Conservation (phyloP, 495 filamentous ascomycete genomes). For the Tuber umbilicatum region DNA sequence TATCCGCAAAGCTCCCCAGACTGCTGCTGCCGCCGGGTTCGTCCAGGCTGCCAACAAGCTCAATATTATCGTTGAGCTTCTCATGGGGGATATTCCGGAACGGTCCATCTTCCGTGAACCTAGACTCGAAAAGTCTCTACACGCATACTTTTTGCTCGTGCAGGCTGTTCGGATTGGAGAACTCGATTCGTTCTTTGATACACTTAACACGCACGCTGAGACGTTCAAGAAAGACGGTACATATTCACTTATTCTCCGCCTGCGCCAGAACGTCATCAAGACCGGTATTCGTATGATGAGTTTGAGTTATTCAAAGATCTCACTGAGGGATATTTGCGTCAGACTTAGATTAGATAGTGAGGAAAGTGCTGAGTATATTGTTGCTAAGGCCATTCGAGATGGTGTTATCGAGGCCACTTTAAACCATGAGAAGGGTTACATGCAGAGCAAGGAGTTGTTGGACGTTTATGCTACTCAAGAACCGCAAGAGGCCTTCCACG, state of each 20-base stretch:
- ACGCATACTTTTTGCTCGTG: slow-evolving; percentile 86
- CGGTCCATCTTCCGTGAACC: slow-evolving; percentile 85
- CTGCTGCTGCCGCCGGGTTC: slow-evolving; percentile 80
- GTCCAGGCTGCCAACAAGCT: slow-evolving; percentile 92
- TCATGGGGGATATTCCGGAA: slow-evolving; percentile 98
- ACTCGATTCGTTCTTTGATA: slow-evolving; percentile 79
- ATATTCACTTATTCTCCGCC: slow-evolving; percentile 86
- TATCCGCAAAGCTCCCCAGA: slow-evolving; percentile 88
- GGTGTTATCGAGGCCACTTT: slow-evolving; percentile 95
- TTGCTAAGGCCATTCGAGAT: slow-evolving; percentile 95
- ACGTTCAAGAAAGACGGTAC: slow-evolving; percentile 90
- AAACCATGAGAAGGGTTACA: slow-evolving; percentile 89
- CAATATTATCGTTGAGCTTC: slow-evolving; percentile 84
- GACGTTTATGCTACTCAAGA: slow-evolving; percentile 95
- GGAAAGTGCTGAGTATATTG: slow-evolving; percentile 97
- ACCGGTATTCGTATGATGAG: slow-evolving; percentile 99
- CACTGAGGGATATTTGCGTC: slow-evolving; percentile 94
- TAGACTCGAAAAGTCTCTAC: slow-evolving; percentile 72
- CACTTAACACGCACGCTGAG: slow-evolving; percentile 68
- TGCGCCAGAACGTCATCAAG: slow-evolving; percentile 98
- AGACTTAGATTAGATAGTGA: slow-evolving; percentile 86
- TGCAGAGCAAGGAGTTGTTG: slow-evolving; percentile 94
- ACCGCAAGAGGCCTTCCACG: slow-evolving; percentile 93
- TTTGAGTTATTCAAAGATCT: slow-evolving; percentile 92
- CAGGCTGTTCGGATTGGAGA: slow-evolving; percentile 93